Base-by-base conservation (phyloP, 164 flowering plant species). In the Stephania cephalantha region DNA sequence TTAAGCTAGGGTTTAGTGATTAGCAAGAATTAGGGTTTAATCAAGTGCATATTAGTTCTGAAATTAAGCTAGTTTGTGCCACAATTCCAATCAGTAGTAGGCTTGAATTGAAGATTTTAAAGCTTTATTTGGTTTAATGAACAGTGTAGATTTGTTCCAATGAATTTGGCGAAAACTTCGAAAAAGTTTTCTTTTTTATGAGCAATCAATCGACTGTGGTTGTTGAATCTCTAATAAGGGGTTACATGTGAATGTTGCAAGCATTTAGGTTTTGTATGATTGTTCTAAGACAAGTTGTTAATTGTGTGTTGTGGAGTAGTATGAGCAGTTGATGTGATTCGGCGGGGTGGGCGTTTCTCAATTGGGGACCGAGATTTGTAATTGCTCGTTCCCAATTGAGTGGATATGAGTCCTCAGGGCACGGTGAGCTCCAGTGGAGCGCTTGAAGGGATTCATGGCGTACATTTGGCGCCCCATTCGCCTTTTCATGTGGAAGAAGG, bases 381-480 rank as follows among this genome's bases (percentile, higher is more conserved):
- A 46, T 46, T 75, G 66, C 55, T 17, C 22, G 13, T 68, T 22
- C 46, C 73, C 10, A 71, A 9, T 3, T 20, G 70, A 45, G 71
- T 69, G 68, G 75, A 73, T 74, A 94, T 90, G 96, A 75, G 84
- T 86, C 80, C 79, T 70, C 82, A 85, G 78, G 80, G 85, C 72
- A 70, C 75, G 65, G 30, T 78, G 68, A 81, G 58, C 70, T 55
- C 79, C 17, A 79, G 80, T 73, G 81, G 72, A 80, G 76, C 88
- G 77, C 81, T 94, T 4, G 85, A 90, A 66, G 96, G 95, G 78
- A 77, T 94, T 18, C 95, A 88, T 80, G 97, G 95, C 73, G 86
- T 94, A 68, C 92, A 84, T 75, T 55, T 91, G 80, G 83, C 83
- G 30, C 89, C 89, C 72, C 90, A 81, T 81, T 79, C 90, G 15